A percentile compares a stretch with the other conserved stretches of the same genome.
These are phyloP conservation scores for Neurospora sp. DNA, from an alignment of 495 filamentous ascomycete genomes.

Conservation along the genomic window DNA sequence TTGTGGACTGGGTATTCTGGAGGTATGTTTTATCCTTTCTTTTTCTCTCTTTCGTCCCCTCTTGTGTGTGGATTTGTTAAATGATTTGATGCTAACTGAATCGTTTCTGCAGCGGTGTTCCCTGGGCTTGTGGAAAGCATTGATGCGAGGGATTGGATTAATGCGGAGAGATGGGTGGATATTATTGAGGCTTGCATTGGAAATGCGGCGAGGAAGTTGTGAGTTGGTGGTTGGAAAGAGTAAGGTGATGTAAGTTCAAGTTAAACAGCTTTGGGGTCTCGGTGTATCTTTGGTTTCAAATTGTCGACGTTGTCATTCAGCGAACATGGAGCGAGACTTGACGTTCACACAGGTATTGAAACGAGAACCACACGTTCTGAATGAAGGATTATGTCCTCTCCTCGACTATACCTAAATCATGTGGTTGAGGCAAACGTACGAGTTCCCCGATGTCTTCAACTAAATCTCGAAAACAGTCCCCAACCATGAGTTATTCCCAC, in stretches of 20 bases:
- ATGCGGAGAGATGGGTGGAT: constrained; percentile 65
- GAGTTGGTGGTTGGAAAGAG: constrained; percentile 11
- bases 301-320: background rate
- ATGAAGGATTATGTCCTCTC: background rate
- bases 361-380: background rate
- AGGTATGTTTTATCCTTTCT: constrained; percentile 24
- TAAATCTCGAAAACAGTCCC: background rate
- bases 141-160: constrained; percentile 60
- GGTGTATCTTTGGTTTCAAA: background rate
- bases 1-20: constrained; percentile 86
- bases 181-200: constrained; percentile 62
- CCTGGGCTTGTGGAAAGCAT: constrained; percentile 81
- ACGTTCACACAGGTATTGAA: background rate
- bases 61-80: background rate
- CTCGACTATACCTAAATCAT: background rate
- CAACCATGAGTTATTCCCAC: background rate
- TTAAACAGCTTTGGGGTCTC: constrained; percentile 1
- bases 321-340: background rate
- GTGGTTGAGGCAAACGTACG: background rate
- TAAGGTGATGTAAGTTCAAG: constrained; percentile 9
- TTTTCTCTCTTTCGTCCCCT: background rate
- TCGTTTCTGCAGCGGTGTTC: constrained; percentile 46
- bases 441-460: background rate
- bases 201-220: constrained; percentile 45
- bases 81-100: background rate